Conservation (phyloP, 257 asterid species). For the Nicotiana noctiflora region DNA sequence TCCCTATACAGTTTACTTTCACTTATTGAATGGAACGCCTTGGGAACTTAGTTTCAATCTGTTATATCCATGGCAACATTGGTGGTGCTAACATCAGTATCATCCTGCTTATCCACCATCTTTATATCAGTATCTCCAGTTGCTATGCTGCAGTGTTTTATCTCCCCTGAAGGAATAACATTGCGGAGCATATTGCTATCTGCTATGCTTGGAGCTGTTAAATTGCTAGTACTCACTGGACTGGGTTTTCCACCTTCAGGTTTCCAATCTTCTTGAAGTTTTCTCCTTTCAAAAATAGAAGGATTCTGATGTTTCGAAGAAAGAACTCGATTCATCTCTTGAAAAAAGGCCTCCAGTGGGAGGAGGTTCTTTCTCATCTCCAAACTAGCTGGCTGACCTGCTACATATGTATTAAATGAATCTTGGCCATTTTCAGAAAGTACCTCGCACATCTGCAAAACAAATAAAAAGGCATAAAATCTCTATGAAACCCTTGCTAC, state of each 20-base stretch:
- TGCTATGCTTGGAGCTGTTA: not conserved
- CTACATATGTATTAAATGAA: constrained; percentile 14
- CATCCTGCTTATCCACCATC: not conserved
- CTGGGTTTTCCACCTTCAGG: constrained; percentile 16
- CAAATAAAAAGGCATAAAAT: not conserved
- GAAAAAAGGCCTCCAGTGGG: constrained; percentile 36
- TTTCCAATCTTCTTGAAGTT: constrained; percentile 19
- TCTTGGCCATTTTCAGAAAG: constrained; percentile 38
- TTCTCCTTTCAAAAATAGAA: constrained; percentile 2
- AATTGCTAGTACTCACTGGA: not conserved
- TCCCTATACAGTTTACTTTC: not conserved
- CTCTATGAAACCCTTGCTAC: not conserved
- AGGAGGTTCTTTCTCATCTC: constrained; percentile 37
- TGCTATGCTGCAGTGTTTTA: not conserved
- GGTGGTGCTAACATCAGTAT: not conserved
- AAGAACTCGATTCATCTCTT: constrained; percentile 47
- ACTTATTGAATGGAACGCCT: not conserved
- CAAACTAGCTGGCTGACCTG: constrained; percentile 22
- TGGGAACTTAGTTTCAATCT: not conserved
- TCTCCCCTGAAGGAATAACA: not conserved
- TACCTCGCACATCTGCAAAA: constrained; percentile 50
- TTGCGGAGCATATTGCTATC: not conserved
- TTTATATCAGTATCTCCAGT: not conserved
- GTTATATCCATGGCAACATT: not conserved
- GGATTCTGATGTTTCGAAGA: constrained; percentile 25